phyloP scores from a whole-genome alignment of 1,284 basidiomycete species.

The Ceraceosorus guamensis region DNA sequence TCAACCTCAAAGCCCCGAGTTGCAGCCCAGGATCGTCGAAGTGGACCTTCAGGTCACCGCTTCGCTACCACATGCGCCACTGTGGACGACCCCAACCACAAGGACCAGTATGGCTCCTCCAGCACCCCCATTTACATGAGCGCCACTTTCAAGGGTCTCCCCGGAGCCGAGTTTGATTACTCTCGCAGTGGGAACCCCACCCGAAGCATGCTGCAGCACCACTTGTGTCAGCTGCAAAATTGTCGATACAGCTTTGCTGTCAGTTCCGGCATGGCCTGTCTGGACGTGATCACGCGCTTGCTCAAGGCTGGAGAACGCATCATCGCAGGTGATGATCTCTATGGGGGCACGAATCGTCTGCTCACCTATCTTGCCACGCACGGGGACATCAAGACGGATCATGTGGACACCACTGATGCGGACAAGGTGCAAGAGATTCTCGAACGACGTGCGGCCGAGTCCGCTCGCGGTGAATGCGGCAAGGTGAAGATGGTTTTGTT shows the following conservation, averaged over 20 bases:
- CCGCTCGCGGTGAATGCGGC: conserved; percentile 22
- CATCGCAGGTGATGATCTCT: conserved; percentile 93
- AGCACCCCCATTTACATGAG: conserved; percentile 96
- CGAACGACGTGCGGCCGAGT: conserved; percentile 25
- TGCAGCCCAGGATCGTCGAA: conserved; percentile 5
- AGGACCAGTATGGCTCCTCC: conserved; percentile 91
- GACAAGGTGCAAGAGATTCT: conserved; percentile 43
- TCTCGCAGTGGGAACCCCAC: conserved; percentile 93
- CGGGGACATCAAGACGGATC: conserved; percentile 80
- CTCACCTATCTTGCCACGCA: conserved; percentile 82
- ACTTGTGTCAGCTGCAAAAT: conserved; percentile 43
- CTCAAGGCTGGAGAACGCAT: conserved; percentile 91
- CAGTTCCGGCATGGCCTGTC: conserved; percentile 93
- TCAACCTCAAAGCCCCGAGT: no score
- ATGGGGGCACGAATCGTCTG: conserved; percentile 94
- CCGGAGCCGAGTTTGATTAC: conserved; percentile 80
- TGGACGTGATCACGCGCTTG: conserved; percentile 87
- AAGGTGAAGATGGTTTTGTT: conserved; percentile 56
- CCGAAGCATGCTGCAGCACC: conserved; percentile 52
- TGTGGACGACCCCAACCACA: conserved; percentile 72
- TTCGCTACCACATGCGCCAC: conserved; percentile 82
- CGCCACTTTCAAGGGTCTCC: conserved; percentile 93
- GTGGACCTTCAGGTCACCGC: conserved; percentile 18
- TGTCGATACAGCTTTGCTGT: conserved; percentile 75
- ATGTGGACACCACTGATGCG: conserved; percentile 84